A percentile compares a stretch with the other conserved stretches of the same genome.
These are phyloP conservation scores for Massariosphaeria phaeospora DNA, from an alignment of 495 filamentous ascomycete genomes.

Conservation along the genomic window DNA sequence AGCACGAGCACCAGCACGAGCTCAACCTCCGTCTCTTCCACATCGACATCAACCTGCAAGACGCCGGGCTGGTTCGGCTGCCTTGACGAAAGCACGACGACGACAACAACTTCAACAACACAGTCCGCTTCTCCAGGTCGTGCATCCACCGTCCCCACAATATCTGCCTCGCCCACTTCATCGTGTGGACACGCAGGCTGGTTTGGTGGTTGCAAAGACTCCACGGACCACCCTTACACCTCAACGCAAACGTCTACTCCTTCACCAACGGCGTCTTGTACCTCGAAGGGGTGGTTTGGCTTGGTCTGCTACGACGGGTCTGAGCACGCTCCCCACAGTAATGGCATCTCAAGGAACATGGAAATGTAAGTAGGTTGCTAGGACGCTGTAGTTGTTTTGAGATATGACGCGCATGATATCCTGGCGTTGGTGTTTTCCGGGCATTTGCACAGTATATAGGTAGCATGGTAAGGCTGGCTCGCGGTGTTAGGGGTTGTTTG, in stretches of 20 bases:
- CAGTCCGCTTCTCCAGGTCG: background rate
- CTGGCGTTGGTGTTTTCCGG: too few species aligned
- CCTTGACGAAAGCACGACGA: background rate
- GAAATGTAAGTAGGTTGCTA: too few species aligned
- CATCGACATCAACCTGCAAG: constrained; percentile 42
- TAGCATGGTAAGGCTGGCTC: too few species aligned
- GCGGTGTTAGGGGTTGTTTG: too few species aligned
- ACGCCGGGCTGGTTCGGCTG: constrained; percentile 41
- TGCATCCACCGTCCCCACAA: constrained; percentile 4
- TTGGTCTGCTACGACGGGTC: constrained; percentile 24
- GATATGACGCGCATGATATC: too few species aligned
- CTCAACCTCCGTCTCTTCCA: constrained; percentile 44
- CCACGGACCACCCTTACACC: constrained; percentile 47
- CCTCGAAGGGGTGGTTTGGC: constrained; percentile 33
- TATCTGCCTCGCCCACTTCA: constrained; percentile 28
- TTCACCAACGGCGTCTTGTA: constrained; percentile 27
- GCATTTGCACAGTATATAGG: too few species aligned
- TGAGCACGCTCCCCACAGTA: too few species aligned
- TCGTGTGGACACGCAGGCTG: constrained; percentile 63
- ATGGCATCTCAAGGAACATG: too few species aligned
- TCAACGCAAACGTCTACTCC: constrained; percentile 40
- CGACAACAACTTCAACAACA: background rate
- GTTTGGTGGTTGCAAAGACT: constrained; percentile 62
- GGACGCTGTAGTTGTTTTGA: too few species aligned
- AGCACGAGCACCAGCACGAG: constrained; percentile 46